A percentile compares a stretch with the other conserved stretches of the same genome.
Evolutionary conservation across 2,329 filamentous ascomycete species (phyloP).

Genomic region (Aspergillus ochraceoroseus): DNA sequence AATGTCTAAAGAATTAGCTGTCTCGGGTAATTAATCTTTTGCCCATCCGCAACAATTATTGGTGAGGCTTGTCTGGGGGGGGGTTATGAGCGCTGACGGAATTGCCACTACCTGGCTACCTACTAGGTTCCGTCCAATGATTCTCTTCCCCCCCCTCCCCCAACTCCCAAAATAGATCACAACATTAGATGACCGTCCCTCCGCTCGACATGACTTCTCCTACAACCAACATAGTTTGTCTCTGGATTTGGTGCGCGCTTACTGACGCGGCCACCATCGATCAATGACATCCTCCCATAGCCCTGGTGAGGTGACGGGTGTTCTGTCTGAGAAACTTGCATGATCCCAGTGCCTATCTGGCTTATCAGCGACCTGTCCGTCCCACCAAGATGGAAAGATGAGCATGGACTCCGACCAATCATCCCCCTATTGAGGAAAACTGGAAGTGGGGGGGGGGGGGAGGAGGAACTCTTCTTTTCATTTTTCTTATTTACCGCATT

Average conservation of each 20-base stretch:
- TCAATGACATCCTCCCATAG: constrained; percentile 10
- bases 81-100: constrained; percentile 6
- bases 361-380: constrained; percentile 21
- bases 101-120: constrained; percentile 5
- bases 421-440: constrained; percentile 4
- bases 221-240: too few relatives aligned
- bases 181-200: constrained; percentile 7
- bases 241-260: constrained; percentile 12
- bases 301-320: constrained; percentile 12
- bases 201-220: constrained; percentile 1
- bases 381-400: constrained; percentile 16
- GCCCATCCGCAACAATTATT: too few relatives aligned
- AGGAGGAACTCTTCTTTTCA: too few relatives aligned
- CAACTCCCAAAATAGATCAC: constrained; percentile 19
- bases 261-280: constrained; percentile 10
- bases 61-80: too few relatives aligned
- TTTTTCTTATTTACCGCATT: too few relatives aligned
- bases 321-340: constrained; percentile 13
- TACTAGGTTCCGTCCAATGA: too few relatives aligned
- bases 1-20: too few relatives aligned
- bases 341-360: constrained; percentile 15
- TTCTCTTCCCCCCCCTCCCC: too few relatives aligned
- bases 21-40: too few relatives aligned
- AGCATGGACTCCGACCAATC: constrained; percentile 17
- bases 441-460: too few relatives aligned